Evolutionary conservation across 1,284 basidiomycete species (phyloP).

Genomic region (Gomphus sp.): DNA sequence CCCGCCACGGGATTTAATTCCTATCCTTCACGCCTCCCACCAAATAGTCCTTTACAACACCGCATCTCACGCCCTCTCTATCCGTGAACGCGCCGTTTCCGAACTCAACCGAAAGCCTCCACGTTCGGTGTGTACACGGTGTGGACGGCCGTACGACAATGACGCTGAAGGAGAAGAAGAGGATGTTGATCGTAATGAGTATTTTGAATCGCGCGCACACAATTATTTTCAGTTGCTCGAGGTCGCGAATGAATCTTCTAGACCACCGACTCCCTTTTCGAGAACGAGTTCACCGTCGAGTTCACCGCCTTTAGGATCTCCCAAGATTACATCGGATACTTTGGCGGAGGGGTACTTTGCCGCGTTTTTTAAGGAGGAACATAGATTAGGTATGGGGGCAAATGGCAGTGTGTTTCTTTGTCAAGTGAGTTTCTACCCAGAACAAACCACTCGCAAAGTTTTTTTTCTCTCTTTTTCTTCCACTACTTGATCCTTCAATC

Average conservation of each 20-base stretch:
- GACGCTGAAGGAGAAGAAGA: constrained; percentile 21
- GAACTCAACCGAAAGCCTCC: constrained; percentile 15
- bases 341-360: constrained; percentile 81
- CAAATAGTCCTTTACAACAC: constrained; percentile 87
- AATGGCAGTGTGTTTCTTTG: constrained; percentile 85
- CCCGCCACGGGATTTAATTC: constrained; percentile 15
- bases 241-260: constrained; percentile 55
- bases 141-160: constrained; percentile 46
- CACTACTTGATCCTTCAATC: neutral
- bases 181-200: constrained; percentile 14
- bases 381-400: constrained; percentile 83
- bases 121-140: constrained; percentile 54
- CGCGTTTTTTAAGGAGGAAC: constrained; percentile 84
- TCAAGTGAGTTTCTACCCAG: constrained; percentile 40
- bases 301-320: constrained; percentile 13
- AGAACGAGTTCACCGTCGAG: constrained; percentile 3
- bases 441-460: too few relatives aligned
- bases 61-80: constrained; percentile 74
- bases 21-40: constrained; percentile 69
- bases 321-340: constrained; percentile 46
- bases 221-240: constrained; percentile 71
- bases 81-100: constrained; percentile 33
- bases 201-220: constrained; percentile 37
- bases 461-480: neutral
- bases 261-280: constrained; percentile 46